phyloP scores from a whole-genome alignment of 371 early-diverging fungal genomes.

The Apophysomyces trapeziformis region DNA sequence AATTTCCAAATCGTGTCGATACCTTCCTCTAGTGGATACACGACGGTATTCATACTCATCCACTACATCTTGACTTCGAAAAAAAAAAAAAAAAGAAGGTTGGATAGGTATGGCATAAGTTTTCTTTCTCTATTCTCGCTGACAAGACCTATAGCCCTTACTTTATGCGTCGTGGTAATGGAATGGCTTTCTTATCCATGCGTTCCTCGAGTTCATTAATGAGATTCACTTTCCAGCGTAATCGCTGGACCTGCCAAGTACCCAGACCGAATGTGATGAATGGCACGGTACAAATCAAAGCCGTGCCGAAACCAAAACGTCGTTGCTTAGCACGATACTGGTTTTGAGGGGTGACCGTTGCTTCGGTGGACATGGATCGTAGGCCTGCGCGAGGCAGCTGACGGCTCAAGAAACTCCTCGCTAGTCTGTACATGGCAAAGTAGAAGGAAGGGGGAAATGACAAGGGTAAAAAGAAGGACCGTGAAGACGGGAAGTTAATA shows the following conservation, averaged over 20 bases:
- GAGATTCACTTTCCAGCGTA: slow-evolving; percentile 87
- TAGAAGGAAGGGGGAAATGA: too few relatives aligned
- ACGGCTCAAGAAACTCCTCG: neutral
- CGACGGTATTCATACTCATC: slow-evolving; percentile 78
- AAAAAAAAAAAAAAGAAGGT: neutral
- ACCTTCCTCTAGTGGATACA: slow-evolving; percentile 70
- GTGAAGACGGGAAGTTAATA: too few relatives aligned
- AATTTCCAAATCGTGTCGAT: slow-evolving; percentile 77
- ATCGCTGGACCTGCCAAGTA: slow-evolving; percentile 90
- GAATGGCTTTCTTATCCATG: slow-evolving; percentile 66
- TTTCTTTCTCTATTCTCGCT: neutral
- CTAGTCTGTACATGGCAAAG: neutral
- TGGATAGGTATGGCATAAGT: neutral
- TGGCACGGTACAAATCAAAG: slow-evolving; percentile 67
- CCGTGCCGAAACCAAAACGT: slow-evolving; percentile 46
- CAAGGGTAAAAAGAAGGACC: too few relatives aligned
- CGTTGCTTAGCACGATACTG: slow-evolving; percentile 29
- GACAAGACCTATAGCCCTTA: slow-evolving; percentile 19
- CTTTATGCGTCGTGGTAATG: slow-evolving; percentile 72
- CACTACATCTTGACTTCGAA: slow-evolving; percentile 45
- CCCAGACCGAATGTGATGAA: slow-evolving; percentile 84
- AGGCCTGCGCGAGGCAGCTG: neutral
- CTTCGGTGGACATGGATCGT: slow-evolving; percentile 3
- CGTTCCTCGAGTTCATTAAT: slow-evolving; percentile 75
- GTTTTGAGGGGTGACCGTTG: neutral